Evolutionary conservation across 176 grass and related monocot genomes (phyloP).

Genomic region (Oryza officinalis): DNA sequence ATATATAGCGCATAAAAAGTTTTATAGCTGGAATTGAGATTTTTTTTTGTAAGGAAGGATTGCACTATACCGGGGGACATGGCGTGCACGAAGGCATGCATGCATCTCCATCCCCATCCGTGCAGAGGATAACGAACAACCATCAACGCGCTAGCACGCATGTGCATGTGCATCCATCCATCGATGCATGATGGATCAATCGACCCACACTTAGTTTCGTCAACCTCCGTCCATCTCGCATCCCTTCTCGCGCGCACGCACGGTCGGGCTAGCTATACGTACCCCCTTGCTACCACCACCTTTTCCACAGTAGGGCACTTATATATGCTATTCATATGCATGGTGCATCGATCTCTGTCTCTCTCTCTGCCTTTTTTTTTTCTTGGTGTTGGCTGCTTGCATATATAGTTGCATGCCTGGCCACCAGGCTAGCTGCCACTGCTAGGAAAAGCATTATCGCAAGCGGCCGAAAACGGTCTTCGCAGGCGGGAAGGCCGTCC

Average conservation of each 20-base stretch:
- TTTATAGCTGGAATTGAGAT: too few relatives aligned
- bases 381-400: not conserved
- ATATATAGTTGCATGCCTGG: too few relatives aligned
- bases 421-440: too few relatives aligned
- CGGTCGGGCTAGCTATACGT: too few relatives aligned
- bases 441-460: too few relatives aligned
- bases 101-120: not conserved
- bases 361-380: not conserved
- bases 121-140: not conserved
- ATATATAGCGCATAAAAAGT: too few relatives aligned
- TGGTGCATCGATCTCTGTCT: too few relatives aligned
- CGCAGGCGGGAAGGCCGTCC: too few relatives aligned
- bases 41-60: too few relatives aligned
- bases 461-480: too few relatives aligned
- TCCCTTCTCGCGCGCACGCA: not conserved
- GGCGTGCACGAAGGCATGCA: not conserved
- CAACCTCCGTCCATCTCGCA: constrained; percentile 10
- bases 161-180: constrained; percentile 33
- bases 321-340: not conserved
- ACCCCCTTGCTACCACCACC: not conserved
- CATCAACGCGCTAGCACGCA: not conserved
- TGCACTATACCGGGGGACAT: not conserved
- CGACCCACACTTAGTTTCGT: constrained; percentile 20
- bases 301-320: constrained; percentile 8
- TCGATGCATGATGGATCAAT: not conserved